These are phyloP conservation scores for Monilinia fructigena DNA, from an alignment of 2,329 filamentous ascomycete species.

Conservation along the genomic window DNA sequence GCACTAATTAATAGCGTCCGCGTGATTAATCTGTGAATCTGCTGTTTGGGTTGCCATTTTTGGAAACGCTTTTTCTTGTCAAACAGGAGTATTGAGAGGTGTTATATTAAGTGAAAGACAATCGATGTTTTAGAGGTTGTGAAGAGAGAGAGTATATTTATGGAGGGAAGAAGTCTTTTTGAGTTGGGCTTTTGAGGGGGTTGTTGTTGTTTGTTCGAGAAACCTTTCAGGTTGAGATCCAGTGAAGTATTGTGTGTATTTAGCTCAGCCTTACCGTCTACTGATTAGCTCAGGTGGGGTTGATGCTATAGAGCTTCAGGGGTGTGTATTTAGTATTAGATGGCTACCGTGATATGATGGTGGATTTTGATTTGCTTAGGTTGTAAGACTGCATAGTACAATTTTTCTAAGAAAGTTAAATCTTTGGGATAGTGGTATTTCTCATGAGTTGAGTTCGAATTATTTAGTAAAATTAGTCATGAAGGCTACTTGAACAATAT, in stretches of 20 bases:
- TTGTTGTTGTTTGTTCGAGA: not conserved
- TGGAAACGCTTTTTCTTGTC: too few species aligned
- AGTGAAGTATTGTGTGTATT: not conserved
- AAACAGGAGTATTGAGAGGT: not conserved
- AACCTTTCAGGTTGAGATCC: not conserved
- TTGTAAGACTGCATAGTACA: not conserved
- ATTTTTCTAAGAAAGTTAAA: not conserved
- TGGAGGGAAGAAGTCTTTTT: not conserved
- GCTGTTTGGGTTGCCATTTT: constrained; percentile 8
- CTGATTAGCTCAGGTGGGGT: not conserved
- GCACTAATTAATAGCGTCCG: constrained; percentile 20
- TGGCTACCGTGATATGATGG: not conserved
- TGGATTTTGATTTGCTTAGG: not conserved
- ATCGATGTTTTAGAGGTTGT: not conserved
- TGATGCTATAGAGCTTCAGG: not conserved
- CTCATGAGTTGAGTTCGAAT: not conserved
- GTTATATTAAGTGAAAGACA: not conserved
- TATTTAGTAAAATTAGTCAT: not conserved
- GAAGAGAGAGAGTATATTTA: not conserved
- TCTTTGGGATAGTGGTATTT: not conserved
- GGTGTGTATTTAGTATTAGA: not conserved
- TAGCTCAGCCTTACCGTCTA: not conserved
- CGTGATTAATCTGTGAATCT: constrained; percentile 21
- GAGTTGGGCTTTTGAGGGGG: constrained; percentile 3
- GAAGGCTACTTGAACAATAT: not conserved